A percentile compares a stretch with the other conserved stretches of the same genome.
These are phyloP conservation scores for Gossypium lobatum DNA, from an alignment of 441 rosid genomes.

Conservation along the genomic window DNA sequence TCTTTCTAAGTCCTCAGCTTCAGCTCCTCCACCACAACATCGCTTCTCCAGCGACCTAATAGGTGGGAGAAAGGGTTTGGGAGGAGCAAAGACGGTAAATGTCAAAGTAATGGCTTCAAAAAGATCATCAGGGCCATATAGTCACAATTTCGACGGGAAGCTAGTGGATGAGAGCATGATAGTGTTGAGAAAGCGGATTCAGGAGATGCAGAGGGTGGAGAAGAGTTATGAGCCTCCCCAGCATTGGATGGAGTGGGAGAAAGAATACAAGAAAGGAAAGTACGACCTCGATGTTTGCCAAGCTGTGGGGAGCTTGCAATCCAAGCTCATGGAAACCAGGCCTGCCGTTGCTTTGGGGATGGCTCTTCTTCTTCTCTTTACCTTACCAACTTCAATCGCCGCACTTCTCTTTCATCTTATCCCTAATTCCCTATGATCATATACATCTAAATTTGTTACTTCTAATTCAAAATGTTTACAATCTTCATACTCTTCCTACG, in stretches of 20 bases:
- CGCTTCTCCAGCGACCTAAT: neutral
- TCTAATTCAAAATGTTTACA: too few relatives aligned
- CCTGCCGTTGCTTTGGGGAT: conserved; percentile 26
- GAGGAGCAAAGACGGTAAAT: neutral
- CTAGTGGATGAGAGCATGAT: conserved; percentile 29
- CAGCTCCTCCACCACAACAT: neutral
- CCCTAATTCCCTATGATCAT: neutral
- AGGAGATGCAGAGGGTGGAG: conserved; percentile 22
- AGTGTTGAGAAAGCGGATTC: conserved; percentile 24
- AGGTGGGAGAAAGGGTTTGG: neutral
- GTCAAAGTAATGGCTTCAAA: neutral
- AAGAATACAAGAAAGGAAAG: conserved; percentile 13
- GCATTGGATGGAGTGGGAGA: conserved; percentile 37
- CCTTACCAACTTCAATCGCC: conserved; percentile 18
- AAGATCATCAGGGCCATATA: neutral
- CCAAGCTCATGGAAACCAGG: conserved; percentile 25
- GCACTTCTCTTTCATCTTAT: conserved; percentile 11
- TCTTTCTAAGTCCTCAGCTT: neutral
- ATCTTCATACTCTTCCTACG: too few relatives aligned
- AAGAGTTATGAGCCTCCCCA: conserved; percentile 12
- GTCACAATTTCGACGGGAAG: conserved; percentile 15
- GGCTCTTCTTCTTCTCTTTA: conserved; percentile 11
- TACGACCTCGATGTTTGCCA: conserved; percentile 24
- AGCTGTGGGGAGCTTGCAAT: conserved; percentile 25
- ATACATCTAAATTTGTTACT: too few relatives aligned